Conservation (phyloP, 176 grass and related monocot species). For the Stipa capillata region DNA sequence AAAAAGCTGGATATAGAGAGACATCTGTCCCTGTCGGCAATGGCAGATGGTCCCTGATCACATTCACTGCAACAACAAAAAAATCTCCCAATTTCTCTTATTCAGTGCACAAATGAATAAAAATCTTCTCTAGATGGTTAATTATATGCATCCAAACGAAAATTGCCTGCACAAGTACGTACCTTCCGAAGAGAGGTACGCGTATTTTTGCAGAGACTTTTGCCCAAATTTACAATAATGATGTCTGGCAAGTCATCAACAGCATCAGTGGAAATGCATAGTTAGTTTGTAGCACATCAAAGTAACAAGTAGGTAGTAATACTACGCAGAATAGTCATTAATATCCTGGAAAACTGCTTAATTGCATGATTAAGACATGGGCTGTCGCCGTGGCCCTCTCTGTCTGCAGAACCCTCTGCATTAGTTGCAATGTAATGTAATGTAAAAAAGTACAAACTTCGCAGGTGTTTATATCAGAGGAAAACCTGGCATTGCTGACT, state of each 20-base stretch:
- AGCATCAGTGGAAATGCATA: background rate
- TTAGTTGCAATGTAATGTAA: background rate
- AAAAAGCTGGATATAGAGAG: background rate
- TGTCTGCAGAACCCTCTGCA: background rate
- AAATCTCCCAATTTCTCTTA: background rate
- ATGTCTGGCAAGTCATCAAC: background rate
- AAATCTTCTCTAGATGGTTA: background rate
- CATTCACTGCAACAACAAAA: conserved; percentile 23
- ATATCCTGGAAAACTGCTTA: background rate
- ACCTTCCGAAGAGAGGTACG: background rate
- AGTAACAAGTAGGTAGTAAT: background rate
- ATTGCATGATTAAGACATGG: conserved; percentile 4
- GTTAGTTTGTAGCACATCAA: conserved; percentile 2
- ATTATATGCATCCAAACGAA: background rate
- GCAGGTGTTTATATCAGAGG: background rate
- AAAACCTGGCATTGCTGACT: background rate
- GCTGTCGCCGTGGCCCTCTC: background rate
- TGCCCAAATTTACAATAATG: background rate
- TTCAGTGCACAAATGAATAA: background rate
- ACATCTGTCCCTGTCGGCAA: conserved; percentile 13
- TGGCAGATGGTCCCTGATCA: conserved; percentile 20
- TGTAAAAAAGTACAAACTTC: too few species aligned
- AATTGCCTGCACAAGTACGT: background rate
- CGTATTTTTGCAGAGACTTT: background rate
- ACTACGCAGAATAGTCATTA: background rate